Evolutionary conservation across 2,329 filamentous ascomycete genomes (phyloP), one percentile per base, ranked within the genome.

Genomic region (Pseudomassariella vexata): DNA sequence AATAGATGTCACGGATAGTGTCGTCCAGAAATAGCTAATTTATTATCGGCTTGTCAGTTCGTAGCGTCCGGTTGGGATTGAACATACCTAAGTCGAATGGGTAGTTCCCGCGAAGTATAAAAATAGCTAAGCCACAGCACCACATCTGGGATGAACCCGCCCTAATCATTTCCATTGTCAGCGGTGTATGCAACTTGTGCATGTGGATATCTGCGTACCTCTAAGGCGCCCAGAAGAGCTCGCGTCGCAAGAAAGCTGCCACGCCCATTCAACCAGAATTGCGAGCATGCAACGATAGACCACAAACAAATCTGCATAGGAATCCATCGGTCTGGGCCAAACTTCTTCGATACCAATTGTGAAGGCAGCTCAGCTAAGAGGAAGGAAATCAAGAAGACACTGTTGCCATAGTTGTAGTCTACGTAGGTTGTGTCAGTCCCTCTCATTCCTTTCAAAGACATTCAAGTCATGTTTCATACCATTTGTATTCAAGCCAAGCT

Each of bases 321-420:
- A 16, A 54, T 52, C 52, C 51, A 56, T 30, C 46, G 45, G 35
- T 55, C 51, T 5, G 52, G 51, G 1, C 51, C 52, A 1, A 55
- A 41, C 45, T 66, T 68, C 49, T 81, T 81, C 25, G 64, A 69
- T 10, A 80, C 46, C 7, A 81, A 60, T 44, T 80, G 75, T 0
- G 74, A 79, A 0, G 76, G 76, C 2, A 81, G 53, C 43, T 81
- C 76, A 0, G 76, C 73, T 5, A 64, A 52, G 2, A 79, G 52
- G 40, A 78, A 78, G 0, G 63, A 62, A 4, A 74, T 48, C 1
- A 64, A 59, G 41, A 75, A 77, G 28, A 78, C 62, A 0, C 68
- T 72, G 45, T 76, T 62, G 17, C 73, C 73, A 11, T 66, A 50
- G 45, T 76, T 77, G 47, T 68, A 72, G 34, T 68, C 60, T 26